Base-by-base conservation (phyloP, 1,139 yeast genomes). In the Candida dubliniensis region DNA sequence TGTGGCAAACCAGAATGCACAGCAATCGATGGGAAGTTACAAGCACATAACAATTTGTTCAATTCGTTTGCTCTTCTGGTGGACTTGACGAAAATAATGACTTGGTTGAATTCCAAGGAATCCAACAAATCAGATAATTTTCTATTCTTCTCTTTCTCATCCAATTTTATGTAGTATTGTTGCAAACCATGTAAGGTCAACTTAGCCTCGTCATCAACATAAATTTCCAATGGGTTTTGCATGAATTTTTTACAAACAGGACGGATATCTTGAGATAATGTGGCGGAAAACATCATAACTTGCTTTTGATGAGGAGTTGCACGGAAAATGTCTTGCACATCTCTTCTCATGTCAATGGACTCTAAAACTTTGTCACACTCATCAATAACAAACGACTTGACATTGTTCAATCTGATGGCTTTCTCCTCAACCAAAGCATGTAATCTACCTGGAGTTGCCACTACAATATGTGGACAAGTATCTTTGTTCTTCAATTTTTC, bases 231-330 rank as follows among this genome's bases (percentile, higher is more conserved):
- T 55, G 99, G 99, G 62, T 88, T 90, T 74, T 93, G 96, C 93
- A 93, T 88, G 74, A 93, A 93, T 75, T 93, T 90, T 76, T 91
- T 91, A 78, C 98, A 93, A 51, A 93, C 84, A 49, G 97, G 97
- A 70, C 96, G 88, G 61, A 93, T 90, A 63, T 93, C 99, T 66
- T 82, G 88, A 39, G 96, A 84, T 59, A 93, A 79, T 47, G 99
- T 93, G 55, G 99, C 99, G 47, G 96, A 87, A 70, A 93, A 93
- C 97, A 93, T 93, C 98, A 93, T 91, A 48, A 93, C 99, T 77
- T 93, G 99, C 74, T 93, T 93, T 68, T 93, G 96, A 71, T 88
- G 96, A 53, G 99, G 99, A 45, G 99, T 93, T 50, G 89, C 88
- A 69, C 97, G 86, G 84, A 93, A 93, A 55, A 93, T 88, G 66